Evolutionary conservation across 2,329 filamentous ascomycete species (phyloP).

Genomic region (Mariannaea elegans): DNA sequence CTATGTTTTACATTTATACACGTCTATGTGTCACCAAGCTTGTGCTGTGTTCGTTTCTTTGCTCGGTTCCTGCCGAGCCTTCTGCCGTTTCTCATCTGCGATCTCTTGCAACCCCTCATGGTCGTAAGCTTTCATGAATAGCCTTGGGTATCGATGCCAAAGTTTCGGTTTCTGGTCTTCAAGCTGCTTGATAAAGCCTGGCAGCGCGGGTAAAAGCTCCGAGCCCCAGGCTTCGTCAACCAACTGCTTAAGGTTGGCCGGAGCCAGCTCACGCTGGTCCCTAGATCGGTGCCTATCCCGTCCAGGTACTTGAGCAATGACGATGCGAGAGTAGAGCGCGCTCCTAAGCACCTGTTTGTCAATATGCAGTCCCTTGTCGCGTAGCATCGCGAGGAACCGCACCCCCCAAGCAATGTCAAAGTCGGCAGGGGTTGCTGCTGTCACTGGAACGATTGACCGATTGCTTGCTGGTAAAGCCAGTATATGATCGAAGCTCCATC

Average conservation of each 20-base stretch:
- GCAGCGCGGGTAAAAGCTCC: constrained; percentile 39
- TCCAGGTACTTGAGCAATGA: constrained; percentile 40
- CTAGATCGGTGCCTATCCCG: constrained; percentile 40
- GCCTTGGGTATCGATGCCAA: constrained; percentile 41
- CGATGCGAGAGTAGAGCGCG: constrained; percentile 42
- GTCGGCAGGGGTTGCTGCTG: constrained; percentile 25
- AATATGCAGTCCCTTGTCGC: constrained; percentile 48
- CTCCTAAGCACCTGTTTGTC: constrained; percentile 44
- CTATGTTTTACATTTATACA: constrained; percentile 9
- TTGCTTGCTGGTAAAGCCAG: constrained; percentile 35
- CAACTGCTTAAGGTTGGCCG: constrained; percentile 42
- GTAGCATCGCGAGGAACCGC: constrained; percentile 45
- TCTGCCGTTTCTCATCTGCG: constrained; percentile 8
- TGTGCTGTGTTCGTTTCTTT: background rate
- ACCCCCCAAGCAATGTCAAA: constrained; percentile 50
- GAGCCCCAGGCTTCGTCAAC: constrained; percentile 48
- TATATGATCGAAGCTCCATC: constrained; percentile 56
- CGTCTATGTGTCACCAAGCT: background rate
- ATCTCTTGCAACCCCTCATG: constrained; percentile 12
- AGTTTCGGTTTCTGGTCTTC: constrained; percentile 42
- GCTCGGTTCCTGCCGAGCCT: background rate
- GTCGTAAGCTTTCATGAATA: constrained; percentile 43
- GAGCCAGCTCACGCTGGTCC: constrained; percentile 43
- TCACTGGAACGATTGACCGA: constrained; percentile 19
- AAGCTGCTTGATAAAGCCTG: constrained; percentile 38